These are phyloP conservation scores for Ocimum tenuiflorum DNA, from an alignment of 257 asterid species.

Conservation along the genomic window DNA sequence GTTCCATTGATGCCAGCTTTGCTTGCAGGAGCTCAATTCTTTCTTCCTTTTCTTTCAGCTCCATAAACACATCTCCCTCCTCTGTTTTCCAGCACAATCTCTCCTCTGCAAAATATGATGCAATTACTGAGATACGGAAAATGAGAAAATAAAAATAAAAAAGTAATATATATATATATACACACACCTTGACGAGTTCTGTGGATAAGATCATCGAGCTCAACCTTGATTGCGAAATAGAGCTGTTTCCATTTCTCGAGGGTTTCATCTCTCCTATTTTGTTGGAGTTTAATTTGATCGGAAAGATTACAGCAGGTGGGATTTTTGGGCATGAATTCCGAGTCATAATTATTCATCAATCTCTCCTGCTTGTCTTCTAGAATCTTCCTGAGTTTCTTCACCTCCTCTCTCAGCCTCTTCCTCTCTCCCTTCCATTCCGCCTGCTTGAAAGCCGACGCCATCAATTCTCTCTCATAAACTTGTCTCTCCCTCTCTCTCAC, in stretches of 20 bases:
- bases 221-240: constrained; percentile 68
- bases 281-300: not conserved
- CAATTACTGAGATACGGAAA: not conserved
- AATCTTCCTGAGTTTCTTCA: constrained; percentile 33
- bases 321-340: not conserved
- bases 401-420: constrained; percentile 43
- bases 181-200: constrained; percentile 40
- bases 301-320: constrained; percentile 2
- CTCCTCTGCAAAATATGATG: not conserved
- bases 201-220: constrained; percentile 82
- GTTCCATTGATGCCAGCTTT: constrained; percentile 44
- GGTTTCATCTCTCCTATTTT: constrained; percentile 47
- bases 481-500: constrained; percentile 56
- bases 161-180: not conserved
- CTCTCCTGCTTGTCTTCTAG: constrained; percentile 30
- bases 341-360: not conserved
- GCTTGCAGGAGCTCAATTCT: constrained; percentile 41
- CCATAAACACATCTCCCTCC: constrained; percentile 36
- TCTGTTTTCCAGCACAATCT: constrained; percentile 39
- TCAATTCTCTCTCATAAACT: constrained; percentile 48
- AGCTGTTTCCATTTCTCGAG: constrained; percentile 81
- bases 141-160: no score
- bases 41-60: constrained; percentile 50
- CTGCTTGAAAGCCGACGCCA: constrained; percentile 58
- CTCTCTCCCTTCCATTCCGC: constrained; percentile 71